Evolutionary conservation across 208 protist genomes (phyloP).

Genomic region (Cochliopodium minus): DNA sequence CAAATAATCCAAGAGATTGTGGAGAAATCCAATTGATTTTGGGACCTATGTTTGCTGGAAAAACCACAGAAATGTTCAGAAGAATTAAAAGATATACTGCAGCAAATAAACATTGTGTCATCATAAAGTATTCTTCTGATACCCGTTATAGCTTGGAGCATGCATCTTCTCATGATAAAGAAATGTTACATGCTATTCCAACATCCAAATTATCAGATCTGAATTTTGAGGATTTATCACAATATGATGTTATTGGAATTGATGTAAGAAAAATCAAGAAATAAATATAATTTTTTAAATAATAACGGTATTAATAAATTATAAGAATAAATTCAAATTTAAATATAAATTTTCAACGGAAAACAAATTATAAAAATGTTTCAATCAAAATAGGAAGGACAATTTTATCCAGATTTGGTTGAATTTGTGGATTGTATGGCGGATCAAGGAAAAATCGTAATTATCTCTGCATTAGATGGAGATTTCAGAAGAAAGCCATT

Average conservation of each 20-base stretch:
- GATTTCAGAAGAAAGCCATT: constrained; percentile 70
- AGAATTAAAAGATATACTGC: constrained; percentile 55
- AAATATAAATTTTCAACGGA: too few species aligned
- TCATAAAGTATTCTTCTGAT: constrained; percentile 74
- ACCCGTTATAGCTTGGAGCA: constrained; percentile 49
- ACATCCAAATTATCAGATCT: constrained; percentile 35
- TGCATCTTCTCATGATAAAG: constrained; percentile 57
- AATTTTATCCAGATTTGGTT: constrained; percentile 75
- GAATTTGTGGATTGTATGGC: constrained; percentile 53
- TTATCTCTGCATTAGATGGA: constrained; percentile 75
- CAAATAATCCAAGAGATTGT: too few species aligned
- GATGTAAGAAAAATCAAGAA: constrained; percentile 63
- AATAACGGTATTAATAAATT: too few species aligned
- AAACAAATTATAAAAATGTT: too few species aligned
- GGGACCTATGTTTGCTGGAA: constrained; percentile 81
- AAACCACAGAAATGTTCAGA: constrained; percentile 74
- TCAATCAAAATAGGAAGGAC: too few species aligned
- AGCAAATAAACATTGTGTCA: constrained; percentile 45
- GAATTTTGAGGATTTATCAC: constrained; percentile 37
- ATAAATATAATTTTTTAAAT: constrained; percentile 23
- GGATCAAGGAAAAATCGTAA: constrained; percentile 65
- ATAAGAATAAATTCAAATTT: too few species aligned
- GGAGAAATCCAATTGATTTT: constrained; percentile 70
- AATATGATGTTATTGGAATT: constrained; percentile 66
- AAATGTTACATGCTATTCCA: constrained; percentile 38